These are phyloP conservation scores for Eucalyptus globulus DNA, from an alignment of 345 rosid species.

Conservation along the genomic window DNA sequence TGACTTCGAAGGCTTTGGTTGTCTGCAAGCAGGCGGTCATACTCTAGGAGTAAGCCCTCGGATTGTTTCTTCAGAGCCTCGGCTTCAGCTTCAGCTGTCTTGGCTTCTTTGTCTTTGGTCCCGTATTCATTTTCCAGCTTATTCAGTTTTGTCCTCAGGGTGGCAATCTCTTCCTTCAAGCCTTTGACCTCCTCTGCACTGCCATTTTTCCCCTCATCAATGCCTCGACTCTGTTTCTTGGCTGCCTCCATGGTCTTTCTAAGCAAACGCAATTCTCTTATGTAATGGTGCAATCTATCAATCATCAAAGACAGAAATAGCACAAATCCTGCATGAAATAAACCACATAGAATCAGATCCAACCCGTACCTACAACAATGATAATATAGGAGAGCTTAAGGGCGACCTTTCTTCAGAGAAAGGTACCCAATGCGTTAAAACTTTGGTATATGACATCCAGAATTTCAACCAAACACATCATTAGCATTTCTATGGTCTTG, in stretches of 20 bases:
- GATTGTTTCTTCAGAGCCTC: constrained; percentile 62
- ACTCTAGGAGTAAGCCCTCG: constrained; percentile 58
- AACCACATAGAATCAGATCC: neutral
- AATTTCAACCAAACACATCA: neutral
- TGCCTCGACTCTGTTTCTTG: constrained; percentile 58
- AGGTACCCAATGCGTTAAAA: neutral
- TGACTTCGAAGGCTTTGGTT: constrained; percentile 68
- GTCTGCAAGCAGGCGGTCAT: constrained; percentile 60
- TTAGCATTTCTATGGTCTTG: neutral
- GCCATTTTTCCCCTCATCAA: constrained; percentile 41
- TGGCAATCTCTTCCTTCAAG: constrained; percentile 31
- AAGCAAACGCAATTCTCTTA: constrained; percentile 61
- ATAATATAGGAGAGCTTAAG: neutral
- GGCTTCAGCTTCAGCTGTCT: constrained; percentile 43
- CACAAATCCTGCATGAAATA: constrained; percentile 47
- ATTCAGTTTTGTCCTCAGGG: constrained; percentile 28
- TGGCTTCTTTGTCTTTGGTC: constrained; percentile 39
- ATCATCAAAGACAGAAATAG: constrained; percentile 73
- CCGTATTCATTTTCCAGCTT: constrained; percentile 37
- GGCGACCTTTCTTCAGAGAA: neutral
- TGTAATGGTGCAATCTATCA: constrained; percentile 80
- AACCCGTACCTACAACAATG: neutral
- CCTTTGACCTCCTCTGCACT: constrained; percentile 30
- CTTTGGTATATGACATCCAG: neutral
- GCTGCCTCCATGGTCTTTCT: constrained; percentile 72